These are phyloP conservation scores for Ceratobasidium sp. DNA, from an alignment of 1,284 basidiomycete genomes.

Conservation along the genomic window DNA sequence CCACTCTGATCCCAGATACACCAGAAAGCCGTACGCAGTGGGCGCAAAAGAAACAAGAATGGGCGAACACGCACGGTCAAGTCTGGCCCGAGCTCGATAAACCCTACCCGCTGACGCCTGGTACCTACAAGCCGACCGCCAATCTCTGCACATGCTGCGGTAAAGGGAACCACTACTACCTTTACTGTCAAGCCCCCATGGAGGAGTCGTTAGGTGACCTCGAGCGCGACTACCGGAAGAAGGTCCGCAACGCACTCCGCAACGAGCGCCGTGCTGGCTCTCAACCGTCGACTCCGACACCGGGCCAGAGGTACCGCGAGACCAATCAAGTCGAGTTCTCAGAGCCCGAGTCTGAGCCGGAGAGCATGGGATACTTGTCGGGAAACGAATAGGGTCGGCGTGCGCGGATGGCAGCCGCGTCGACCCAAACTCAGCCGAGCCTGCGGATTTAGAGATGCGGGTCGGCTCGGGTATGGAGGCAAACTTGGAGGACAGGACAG, in stretches of 20 bases:
- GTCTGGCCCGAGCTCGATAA: background rate
- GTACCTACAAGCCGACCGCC: background rate
- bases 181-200: background rate
- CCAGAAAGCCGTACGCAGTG: background rate
- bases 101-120: slow-evolving; percentile 6
- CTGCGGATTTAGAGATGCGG: background rate
- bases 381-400: slow-evolving; percentile 7
- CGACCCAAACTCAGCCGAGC: slow-evolving; percentile 2
- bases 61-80: background rate
- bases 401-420: background rate
- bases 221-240: too few species aligned
- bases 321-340: background rate
- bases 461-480: background rate
- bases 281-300: too few species aligned
- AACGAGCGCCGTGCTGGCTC: too few species aligned
- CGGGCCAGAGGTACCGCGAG: background rate
- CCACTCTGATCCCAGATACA: background rate
- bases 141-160: background rate
- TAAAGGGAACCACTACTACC: background rate
- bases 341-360: background rate
- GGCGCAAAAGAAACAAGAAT: background rate
- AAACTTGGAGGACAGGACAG: too few species aligned
- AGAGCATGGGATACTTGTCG: background rate
- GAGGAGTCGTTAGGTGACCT: background rate
- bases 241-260: too few species aligned